These are phyloP conservation scores for Eutrema heterophyllum DNA, from an alignment of 345 rosid species.

Conservation along the genomic window DNA sequence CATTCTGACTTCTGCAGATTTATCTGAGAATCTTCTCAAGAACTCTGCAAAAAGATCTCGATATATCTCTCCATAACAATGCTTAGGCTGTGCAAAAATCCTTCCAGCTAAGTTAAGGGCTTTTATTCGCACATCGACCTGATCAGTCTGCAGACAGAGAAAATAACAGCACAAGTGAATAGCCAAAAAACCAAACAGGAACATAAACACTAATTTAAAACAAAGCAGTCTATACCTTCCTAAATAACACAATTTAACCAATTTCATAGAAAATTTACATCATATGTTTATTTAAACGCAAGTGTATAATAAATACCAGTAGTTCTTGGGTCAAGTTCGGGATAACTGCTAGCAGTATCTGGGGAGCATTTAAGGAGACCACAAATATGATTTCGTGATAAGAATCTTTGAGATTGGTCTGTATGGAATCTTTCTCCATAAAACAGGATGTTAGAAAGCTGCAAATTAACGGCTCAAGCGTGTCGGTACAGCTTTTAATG, in stretches of 20 bases:
- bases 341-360: slow-evolving; percentile 67
- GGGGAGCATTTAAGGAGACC: slow-evolving; percentile 69
- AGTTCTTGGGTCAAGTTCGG: slow-evolving; percentile 75
- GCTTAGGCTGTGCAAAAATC: slow-evolving; percentile 55
- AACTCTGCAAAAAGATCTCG: slow-evolving; percentile 67
- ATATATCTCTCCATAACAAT: slow-evolving; percentile 47
- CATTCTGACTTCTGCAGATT: slow-evolving; percentile 84
- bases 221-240: not conserved
- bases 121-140: slow-evolving; percentile 84
- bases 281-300: not conserved
- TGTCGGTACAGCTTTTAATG: slow-evolving; percentile 59
- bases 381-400: slow-evolving; percentile 76
- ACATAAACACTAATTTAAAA: not conserved
- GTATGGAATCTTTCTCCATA: slow-evolving; percentile 58
- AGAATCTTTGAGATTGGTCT: slow-evolving; percentile 59
- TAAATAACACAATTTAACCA: not conserved
- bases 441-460: slow-evolving; percentile 73
- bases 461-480: slow-evolving; percentile 68
- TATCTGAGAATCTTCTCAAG: slow-evolving; percentile 82
- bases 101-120: slow-evolving; percentile 75
- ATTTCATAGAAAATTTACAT: not conserved
- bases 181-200: not conserved
- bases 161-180: slow-evolving; percentile 13
- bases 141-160: slow-evolving; percentile 59
- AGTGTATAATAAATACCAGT: slow-evolving; percentile 42